These are phyloP conservation scores for Ajuga chamaepitys DNA, from an alignment of 257 asterid species.

Conservation along the genomic window DNA sequence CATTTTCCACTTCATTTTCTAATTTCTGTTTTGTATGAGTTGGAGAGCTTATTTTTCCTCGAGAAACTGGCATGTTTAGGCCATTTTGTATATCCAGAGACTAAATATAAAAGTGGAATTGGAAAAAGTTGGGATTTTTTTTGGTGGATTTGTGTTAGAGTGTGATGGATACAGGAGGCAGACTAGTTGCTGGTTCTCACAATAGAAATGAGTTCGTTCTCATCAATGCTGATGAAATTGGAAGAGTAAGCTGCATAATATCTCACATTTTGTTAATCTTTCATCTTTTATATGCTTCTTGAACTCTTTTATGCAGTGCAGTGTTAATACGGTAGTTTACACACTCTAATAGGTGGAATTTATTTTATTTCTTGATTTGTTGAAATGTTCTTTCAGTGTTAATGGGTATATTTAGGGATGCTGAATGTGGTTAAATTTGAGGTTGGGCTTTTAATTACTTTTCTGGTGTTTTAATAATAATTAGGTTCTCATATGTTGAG, in stretches of 20 bases:
- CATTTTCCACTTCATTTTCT: not conserved
- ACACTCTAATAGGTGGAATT: not conserved
- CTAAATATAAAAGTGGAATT: slow-evolving; percentile 8
- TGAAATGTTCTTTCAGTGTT: not conserved
- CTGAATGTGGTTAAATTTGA: not conserved
- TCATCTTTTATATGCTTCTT: not conserved
- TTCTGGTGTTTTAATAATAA: not conserved
- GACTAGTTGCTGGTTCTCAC: slow-evolving; percentile 83
- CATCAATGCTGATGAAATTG: slow-evolving; percentile 74
- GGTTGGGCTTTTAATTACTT: not conserved
- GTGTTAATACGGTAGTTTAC: not conserved
- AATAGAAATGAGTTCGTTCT: slow-evolving; percentile 66
- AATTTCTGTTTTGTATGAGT: too few species aligned
- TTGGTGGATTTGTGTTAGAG: slow-evolving; percentile 9
- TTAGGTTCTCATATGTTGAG: not conserved
- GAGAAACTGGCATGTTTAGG: not conserved
- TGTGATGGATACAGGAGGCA: slow-evolving; percentile 67
- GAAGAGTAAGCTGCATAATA: slow-evolving; percentile 35
- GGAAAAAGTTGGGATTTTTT: slow-evolving; percentile 9
- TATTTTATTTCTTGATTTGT: not conserved
- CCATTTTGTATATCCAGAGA: slow-evolving; percentile 7
- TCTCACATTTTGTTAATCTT: slow-evolving; percentile 3
- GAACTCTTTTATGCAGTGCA: not conserved
- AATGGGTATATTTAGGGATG: not conserved
- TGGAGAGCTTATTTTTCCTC: not conserved